Conservation (phyloP, 177 flowering plant genomes). For the Tripterygium wilfordii region DNA sequence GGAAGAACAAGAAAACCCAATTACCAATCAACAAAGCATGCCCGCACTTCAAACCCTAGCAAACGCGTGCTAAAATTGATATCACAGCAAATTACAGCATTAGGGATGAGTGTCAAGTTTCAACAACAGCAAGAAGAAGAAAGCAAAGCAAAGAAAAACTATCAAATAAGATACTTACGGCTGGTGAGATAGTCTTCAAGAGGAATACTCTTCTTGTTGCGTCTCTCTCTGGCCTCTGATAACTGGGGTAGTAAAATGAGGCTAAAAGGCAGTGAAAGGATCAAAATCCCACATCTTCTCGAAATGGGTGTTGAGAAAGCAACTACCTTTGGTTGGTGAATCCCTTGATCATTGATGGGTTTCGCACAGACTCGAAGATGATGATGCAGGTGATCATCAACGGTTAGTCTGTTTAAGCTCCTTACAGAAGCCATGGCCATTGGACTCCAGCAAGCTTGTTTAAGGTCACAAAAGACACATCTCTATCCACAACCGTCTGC, state of each 20-base stretch:
- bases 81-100: too few relatives aligned
- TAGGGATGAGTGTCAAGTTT: too few relatives aligned
- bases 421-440: slow-evolving; percentile 46
- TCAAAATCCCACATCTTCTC: slow-evolving; percentile 57
- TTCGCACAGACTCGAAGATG: slow-evolving; percentile 10
- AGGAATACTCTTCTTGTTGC: slow-evolving; percentile 62
- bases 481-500: too few relatives aligned
- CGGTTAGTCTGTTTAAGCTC: slow-evolving; percentile 17
- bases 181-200: slow-evolving; percentile 65
- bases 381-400: too few relatives aligned
- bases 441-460: slow-evolving; percentile 5
- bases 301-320: slow-evolving; percentile 35
- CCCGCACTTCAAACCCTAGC: too few relatives aligned
- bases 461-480: too few relatives aligned
- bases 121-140: too few relatives aligned
- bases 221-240: slow-evolving; percentile 75
- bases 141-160: neutral
- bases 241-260: slow-evolving; percentile 32
- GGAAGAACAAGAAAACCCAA: too few relatives aligned
- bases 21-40: too few relatives aligned
- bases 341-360: slow-evolving; percentile 5
- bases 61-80: too few relatives aligned
- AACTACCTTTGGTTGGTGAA: slow-evolving; percentile 13
- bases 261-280: slow-evolving; percentile 42
- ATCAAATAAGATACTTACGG: slow-evolving; percentile 32